Evolutionary conservation across 208 protist genomes (phyloP), one percentile per base, ranked within the genome.

Genomic region (Phytomonas sp.): DNA sequence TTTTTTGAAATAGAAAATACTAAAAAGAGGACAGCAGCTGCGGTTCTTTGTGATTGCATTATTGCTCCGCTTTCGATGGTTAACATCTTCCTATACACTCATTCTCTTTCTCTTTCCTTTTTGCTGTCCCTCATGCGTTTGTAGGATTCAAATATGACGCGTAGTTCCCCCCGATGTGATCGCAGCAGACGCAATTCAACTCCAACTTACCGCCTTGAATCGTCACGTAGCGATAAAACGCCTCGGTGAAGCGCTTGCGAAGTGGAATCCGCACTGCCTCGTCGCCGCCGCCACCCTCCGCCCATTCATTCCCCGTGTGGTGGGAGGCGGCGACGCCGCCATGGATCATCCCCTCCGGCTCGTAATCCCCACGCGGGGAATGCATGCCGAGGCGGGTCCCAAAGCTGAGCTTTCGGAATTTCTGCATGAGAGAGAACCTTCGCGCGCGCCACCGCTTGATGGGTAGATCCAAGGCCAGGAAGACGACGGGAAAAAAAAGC

Each of bases 301-400:
- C 31, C 32, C 69, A 19, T 29, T 19, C 66, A 29, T 65, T 71
- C 60, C 60, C 23, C 49, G 69, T 63, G 56, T 66, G 67, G 45
- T 49, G 70, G 37, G 70, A 66, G 23, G 60, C 49, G 2, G 66
- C 72, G 2, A 60, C 68, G 10, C 56, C 70, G 30, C 69, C 36
- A 5, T 63, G 37, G 26, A 36, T 42, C 37, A 40, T 42, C 14
- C 65, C 60, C 63, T 95, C 87, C 32, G 88, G 89, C 66, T 95
- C 89, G 71, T 97, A 94, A 69, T 97, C 92, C 0, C 92, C 92
- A 33, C 90, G 78, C 6, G 92, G 92, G 4, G 86, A 93, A 78
- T 97, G 92, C 92, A 97, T 97, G 42, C 92, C 92, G 4, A 97
- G 82, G 2, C 90, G 88, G 11, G 92, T 97, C 29, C 87, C 90